These are phyloP conservation scores for Salvia sclarea DNA, from an alignment of 305 asterid species.

Conservation along the genomic window DNA sequence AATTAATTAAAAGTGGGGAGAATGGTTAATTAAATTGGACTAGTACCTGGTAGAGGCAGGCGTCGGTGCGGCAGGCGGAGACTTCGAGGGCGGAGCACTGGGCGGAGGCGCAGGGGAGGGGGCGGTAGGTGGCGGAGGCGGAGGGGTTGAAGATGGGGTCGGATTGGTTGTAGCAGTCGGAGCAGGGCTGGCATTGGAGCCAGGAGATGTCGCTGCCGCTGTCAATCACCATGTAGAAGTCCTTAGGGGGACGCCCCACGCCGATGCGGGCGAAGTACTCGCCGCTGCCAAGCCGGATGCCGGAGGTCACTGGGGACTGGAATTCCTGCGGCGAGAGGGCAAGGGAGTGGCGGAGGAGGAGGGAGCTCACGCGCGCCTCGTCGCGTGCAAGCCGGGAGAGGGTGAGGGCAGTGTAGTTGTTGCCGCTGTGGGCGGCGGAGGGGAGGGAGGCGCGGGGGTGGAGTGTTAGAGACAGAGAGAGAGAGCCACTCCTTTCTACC, in stretches of 20 bases:
- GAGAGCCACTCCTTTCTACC: too few relatives aligned
- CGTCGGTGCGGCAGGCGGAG: conserved; percentile 50
- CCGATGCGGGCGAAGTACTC: conserved; percentile 75
- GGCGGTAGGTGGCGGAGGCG: conserved; percentile 39
- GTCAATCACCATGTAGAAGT: conserved; percentile 54
- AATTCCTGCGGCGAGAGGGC: conserved; percentile 38
- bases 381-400: conserved; percentile 60
- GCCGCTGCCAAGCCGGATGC: conserved; percentile 64
- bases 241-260: conserved; percentile 59
- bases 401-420: conserved; percentile 47
- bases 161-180: conserved; percentile 58
- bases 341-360: conserved; percentile 35
- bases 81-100: conserved; percentile 50
- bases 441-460: conserved; percentile 48
- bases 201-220: conserved; percentile 74
- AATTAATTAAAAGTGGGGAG: too few relatives aligned
- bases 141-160: conserved; percentile 59
- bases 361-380: conserved; percentile 42
- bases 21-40: too few relatives aligned
- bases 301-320: conserved; percentile 57
- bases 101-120: conserved; percentile 41
- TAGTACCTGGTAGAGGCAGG: conserved; percentile 50
- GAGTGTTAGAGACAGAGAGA: conserved; percentile 41
- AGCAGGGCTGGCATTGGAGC: conserved; percentile 76
- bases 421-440: background rate